phyloP scores from a whole-genome alignment of 306 rosid species.

The Luffa acutangula region DNA sequence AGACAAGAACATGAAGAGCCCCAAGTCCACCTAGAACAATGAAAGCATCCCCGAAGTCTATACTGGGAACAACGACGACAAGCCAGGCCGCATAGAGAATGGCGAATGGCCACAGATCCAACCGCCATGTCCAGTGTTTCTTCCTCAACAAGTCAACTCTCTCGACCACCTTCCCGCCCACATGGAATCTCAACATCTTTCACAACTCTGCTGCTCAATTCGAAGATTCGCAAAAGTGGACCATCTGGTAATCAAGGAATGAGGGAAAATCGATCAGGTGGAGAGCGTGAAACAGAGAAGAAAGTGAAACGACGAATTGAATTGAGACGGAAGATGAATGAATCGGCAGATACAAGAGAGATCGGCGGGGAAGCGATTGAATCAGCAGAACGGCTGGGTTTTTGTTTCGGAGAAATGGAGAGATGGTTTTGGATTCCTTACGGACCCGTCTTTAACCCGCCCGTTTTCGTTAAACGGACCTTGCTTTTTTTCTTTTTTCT shows the following conservation, averaged over 20 bases:
- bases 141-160: constrained; percentile 66
- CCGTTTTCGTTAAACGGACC: constrained; percentile 4
- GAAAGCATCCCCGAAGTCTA: constrained; percentile 60
- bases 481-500: background rate
- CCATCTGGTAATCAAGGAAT: background rate
- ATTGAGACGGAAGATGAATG: background rate
- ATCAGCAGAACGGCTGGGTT: background rate
- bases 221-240: background rate
- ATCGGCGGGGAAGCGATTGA: constrained; percentile 7
- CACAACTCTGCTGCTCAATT: background rate
- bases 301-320: background rate
- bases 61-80: constrained; percentile 44
- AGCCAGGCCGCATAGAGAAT: constrained; percentile 47
- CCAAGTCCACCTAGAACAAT: constrained; percentile 59
- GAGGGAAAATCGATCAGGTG: background rate
- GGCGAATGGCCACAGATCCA: constrained; percentile 72
- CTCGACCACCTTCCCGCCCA: constrained; percentile 90
- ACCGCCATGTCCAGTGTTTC: constrained; percentile 61
- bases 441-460: constrained; percentile 1
- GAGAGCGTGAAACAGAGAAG: background rate
- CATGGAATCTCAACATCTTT: constrained; percentile 65
- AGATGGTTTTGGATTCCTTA: background rate
- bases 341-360: background rate
- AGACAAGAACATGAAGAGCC: constrained; percentile 61
- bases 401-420: background rate